These are phyloP conservation scores for Sporothrix brunneoviolacea DNA, from an alignment of 2,329 filamentous ascomycete genomes.

Conservation along the genomic window DNA sequence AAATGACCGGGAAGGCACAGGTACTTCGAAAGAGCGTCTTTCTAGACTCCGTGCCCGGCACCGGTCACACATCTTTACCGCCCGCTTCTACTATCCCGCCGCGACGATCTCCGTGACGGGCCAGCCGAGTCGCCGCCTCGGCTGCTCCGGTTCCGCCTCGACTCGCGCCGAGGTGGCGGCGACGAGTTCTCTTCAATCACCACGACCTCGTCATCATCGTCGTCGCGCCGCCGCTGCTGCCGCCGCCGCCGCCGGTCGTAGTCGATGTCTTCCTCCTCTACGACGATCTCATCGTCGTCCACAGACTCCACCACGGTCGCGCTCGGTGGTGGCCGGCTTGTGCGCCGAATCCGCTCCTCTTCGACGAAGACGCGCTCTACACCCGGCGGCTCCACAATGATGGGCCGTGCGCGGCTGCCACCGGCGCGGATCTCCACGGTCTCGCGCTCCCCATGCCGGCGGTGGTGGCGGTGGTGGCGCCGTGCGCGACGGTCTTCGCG, in stretches of 20 bases:
- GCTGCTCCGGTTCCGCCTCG: not conserved
- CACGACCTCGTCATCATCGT: slow-evolving; percentile 10
- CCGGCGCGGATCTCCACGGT: slow-evolving; percentile 26
- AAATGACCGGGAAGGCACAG: too few species aligned
- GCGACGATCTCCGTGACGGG: not conserved
- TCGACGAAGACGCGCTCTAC: slow-evolving; percentile 24
- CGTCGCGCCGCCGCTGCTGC: not conserved
- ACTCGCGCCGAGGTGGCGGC: not conserved
- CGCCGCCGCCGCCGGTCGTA: not conserved
- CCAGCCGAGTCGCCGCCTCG: too few species aligned
- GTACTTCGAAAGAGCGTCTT: too few species aligned
- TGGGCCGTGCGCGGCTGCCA: slow-evolving; percentile 16
- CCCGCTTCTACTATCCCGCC: not conserved
- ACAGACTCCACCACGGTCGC: slow-evolving; percentile 1
- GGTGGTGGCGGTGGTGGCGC: not conserved
- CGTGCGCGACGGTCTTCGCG: slow-evolving; percentile 1
- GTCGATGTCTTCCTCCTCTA: slow-evolving; percentile 7
- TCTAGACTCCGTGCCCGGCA: too few species aligned
- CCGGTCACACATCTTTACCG: not conserved
- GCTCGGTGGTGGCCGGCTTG: not conserved
- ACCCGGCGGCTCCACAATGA: slow-evolving; percentile 24
- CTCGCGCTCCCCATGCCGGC: slow-evolving; percentile 19
- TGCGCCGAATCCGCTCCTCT: slow-evolving; percentile 9
- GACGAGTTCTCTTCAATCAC: slow-evolving; percentile 12
- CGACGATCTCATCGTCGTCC: slow-evolving; percentile 10